These are phyloP conservation scores for Aspergillus sp. DNA, from an alignment of 2,329 filamentous ascomycete genomes.

Conservation along the genomic window DNA sequence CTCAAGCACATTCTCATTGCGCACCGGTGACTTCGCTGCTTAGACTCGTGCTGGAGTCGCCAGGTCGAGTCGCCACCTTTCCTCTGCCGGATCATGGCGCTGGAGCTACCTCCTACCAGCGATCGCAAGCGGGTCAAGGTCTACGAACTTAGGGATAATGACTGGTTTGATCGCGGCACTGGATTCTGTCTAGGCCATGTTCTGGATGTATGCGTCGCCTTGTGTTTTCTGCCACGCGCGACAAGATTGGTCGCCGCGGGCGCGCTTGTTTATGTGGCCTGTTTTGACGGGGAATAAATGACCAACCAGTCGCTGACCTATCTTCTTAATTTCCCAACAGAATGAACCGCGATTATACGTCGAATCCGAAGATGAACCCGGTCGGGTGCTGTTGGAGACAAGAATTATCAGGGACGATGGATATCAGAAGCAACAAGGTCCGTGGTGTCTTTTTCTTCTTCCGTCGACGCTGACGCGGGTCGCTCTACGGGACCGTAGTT, in stretches of 20 bases:
- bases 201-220: slow-evolving; percentile 53
- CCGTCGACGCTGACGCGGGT: background rate
- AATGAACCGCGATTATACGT: slow-evolving; percentile 85
- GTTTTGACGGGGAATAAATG: background rate
- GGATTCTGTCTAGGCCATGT: slow-evolving; percentile 83
- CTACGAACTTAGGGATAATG: slow-evolving; percentile 95
- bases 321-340: slow-evolving; percentile 26
- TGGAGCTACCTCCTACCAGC: slow-evolving; percentile 41
- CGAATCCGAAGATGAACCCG: slow-evolving; percentile 84
- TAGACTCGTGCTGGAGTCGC: slow-evolving; percentile 14
- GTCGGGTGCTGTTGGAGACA: slow-evolving; percentile 76
- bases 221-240: background rate
- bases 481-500: background rate
- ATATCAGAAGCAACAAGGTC: slow-evolving; percentile 97
- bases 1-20: slow-evolving; percentile 20
- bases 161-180: slow-evolving; percentile 97
- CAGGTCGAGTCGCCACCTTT: slow-evolving; percentile 27
- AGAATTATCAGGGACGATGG: slow-evolving; percentile 88
- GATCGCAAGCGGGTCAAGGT: slow-evolving; percentile 76
- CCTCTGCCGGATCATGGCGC: slow-evolving; percentile 36
- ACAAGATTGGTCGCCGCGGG: slow-evolving; percentile 5
- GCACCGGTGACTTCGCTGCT: slow-evolving; percentile 15
- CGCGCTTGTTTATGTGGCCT: slow-evolving; percentile 6
- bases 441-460: slow-evolving; percentile 18
- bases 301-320: background rate